Evolutionary conservation across 116 monocot genomes (phyloP).

Genomic region (Iris pallida): DNA sequence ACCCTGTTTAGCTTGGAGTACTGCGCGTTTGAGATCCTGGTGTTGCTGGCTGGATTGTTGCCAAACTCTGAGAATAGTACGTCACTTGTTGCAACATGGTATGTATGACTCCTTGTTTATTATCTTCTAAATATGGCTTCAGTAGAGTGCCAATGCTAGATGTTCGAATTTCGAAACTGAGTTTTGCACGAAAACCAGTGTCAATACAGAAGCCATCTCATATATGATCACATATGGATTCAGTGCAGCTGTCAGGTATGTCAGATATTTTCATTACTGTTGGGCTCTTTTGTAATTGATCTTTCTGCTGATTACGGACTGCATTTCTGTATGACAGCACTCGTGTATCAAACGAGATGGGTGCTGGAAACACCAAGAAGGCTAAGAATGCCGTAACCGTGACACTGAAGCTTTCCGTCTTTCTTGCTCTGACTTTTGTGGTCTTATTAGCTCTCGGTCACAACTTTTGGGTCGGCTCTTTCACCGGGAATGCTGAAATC

Average conservation of each 20-base stretch:
- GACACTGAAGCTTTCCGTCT: slow-evolving; percentile 49
- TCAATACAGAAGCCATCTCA: slow-evolving; percentile 62
- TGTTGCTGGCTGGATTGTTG: slow-evolving; percentile 74
- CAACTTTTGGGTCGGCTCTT: slow-evolving; percentile 49
- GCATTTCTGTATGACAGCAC: slow-evolving; percentile 36
- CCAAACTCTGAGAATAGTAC: slow-evolving; percentile 67
- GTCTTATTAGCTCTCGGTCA: slow-evolving; percentile 39
- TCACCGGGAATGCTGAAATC: slow-evolving; percentile 44
- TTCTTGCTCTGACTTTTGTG: slow-evolving; percentile 33
- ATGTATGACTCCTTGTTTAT: background rate
- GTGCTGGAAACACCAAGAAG: slow-evolving; percentile 48
- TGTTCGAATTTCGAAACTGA: background rate
- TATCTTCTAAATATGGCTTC: slow-evolving; percentile 1
- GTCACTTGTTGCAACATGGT: slow-evolving; percentile 90
- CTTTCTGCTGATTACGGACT: background rate
- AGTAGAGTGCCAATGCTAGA: background rate
- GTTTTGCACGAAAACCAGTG: slow-evolving; percentile 25
- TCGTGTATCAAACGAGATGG: slow-evolving; percentile 78
- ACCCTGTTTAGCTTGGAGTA: slow-evolving; percentile 57
- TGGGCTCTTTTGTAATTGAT: background rate
- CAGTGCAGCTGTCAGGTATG: slow-evolving; percentile 79
- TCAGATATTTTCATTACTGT: background rate
- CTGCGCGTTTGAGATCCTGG: slow-evolving; percentile 83
- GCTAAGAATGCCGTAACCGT: slow-evolving; percentile 53
- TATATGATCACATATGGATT: slow-evolving; percentile 77